Conservation (phyloP, 2,329 filamentous ascomycete species). For the Ilyonectria robusta region DNA sequence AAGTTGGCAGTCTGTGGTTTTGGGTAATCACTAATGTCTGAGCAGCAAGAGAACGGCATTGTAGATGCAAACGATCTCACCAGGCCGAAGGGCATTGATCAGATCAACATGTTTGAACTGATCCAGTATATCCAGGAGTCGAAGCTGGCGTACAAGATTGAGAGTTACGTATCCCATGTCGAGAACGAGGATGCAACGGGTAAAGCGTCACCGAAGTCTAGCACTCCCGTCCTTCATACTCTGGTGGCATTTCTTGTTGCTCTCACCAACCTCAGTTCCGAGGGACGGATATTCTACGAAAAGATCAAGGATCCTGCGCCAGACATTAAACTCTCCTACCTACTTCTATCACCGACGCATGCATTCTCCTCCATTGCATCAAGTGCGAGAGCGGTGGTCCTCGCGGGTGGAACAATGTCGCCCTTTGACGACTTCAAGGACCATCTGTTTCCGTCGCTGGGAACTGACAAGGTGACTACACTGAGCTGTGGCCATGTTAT, state of each 20-base stretch:
- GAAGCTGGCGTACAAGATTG: constrained; percentile 93
- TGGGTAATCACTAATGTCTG: constrained; percentile 2
- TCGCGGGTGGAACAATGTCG: constrained; percentile 98
- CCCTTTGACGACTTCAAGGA: constrained; percentile 92
- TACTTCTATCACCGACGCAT: constrained; percentile 90
- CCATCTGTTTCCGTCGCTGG: constrained; percentile 86
- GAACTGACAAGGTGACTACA: constrained; percentile 76
- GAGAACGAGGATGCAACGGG: constrained; percentile 61
- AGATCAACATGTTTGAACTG: constrained; percentile 94
- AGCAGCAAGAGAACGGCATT: constrained; percentile 70
- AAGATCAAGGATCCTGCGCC: constrained; percentile 54
- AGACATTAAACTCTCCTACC: constrained; percentile 81
- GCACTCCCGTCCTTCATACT: constrained; percentile 67
- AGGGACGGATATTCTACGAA: constrained; percentile 77
- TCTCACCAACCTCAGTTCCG: constrained; percentile 86
- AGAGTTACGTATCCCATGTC: constrained; percentile 82
- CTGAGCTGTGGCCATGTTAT: constrained; percentile 97
- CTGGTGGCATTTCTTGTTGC: constrained; percentile 78
- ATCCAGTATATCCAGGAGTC: constrained; percentile 91
- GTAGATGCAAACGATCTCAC: constrained; percentile 82
- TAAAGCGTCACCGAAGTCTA: constrained; percentile 43
- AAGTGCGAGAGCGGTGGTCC: constrained; percentile 86
- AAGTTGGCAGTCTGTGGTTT: constrained; percentile 28
- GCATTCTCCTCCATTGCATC: constrained; percentile 92
- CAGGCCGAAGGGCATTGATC: constrained; percentile 88